Percentiles rank a stretch among this genome's conserved stretches.
phyloP scores from a whole-genome alignment of 495 filamentous ascomycete species.

The Penicillium antarcticum region DNA sequence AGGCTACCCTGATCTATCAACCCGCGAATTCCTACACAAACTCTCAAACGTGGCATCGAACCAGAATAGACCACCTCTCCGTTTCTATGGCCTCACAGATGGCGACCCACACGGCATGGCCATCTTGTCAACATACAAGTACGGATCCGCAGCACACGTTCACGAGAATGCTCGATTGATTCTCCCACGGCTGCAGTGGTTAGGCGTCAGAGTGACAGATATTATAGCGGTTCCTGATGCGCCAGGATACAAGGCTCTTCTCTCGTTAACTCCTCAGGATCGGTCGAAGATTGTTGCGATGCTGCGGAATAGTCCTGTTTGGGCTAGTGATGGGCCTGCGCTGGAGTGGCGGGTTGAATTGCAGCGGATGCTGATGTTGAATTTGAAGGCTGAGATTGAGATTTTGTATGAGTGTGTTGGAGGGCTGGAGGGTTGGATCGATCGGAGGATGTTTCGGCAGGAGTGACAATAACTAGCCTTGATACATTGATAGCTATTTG shows the following conservation, averaged over 20 bases:
- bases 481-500: background rate
- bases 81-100: slow-evolving; percentile 71
- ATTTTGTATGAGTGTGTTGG: slow-evolving; percentile 60
- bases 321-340: slow-evolving; percentile 47
- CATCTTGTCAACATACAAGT: slow-evolving; percentile 84
- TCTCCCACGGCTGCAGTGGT: slow-evolving; percentile 61
- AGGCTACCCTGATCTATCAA: slow-evolving; percentile 87
- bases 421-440: slow-evolving; percentile 64
- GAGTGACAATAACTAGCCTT: background rate
- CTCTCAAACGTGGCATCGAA: slow-evolving; percentile 24
- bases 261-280: slow-evolving; percentile 61
- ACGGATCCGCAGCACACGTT: slow-evolving; percentile 69
- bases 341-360: slow-evolving; percentile 60
- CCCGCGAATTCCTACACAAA: slow-evolving; percentile 59
- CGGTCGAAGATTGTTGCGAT: slow-evolving; percentile 63
- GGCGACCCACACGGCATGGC: slow-evolving; percentile 83
- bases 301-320: slow-evolving; percentile 53
- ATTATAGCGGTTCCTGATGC: slow-evolving; percentile 31
- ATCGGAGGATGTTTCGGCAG: slow-evolving; percentile 38
- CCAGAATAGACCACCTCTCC: slow-evolving; percentile 23
- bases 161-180: slow-evolving; percentile 64
- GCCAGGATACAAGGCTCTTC: slow-evolving; percentile 34
- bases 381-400: slow-evolving; percentile 89
- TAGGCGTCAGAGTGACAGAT: slow-evolving; percentile 68
- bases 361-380: slow-evolving; percentile 83